Percentiles rank a stretch among this genome's conserved stretches.
phyloP scores from a whole-genome alignment of 192 early-diverging fungal genomes.

The Coemansia sp. region DNA sequence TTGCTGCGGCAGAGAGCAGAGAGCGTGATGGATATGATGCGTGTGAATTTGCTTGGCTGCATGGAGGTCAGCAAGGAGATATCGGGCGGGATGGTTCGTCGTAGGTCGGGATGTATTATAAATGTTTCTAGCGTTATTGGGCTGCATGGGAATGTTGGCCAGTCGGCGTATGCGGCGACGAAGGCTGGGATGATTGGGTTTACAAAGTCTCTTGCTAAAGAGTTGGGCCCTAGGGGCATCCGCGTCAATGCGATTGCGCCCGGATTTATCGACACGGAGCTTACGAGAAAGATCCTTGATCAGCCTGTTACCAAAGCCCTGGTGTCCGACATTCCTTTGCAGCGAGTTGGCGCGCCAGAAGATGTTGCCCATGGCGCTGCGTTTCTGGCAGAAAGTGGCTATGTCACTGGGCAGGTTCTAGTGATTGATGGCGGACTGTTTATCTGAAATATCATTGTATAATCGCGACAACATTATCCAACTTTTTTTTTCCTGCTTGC shows the following conservation, averaged over 20 bases:
- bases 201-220: constrained; percentile 78
- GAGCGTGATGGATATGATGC: constrained; percentile 58
- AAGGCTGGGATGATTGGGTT: constrained; percentile 86
- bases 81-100: constrained; percentile 9
- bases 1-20: constrained; percentile 44
- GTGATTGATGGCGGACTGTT: constrained; percentile 47
- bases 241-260: constrained; percentile 83
- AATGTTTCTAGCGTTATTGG: constrained; percentile 85
- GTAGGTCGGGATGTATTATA: constrained; percentile 63
- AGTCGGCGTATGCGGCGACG: constrained; percentile 73
- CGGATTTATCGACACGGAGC: constrained; percentile 76
- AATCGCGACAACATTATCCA: too few relatives aligned
- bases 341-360: constrained; percentile 13
- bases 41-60: constrained; percentile 68
- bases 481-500: too few relatives aligned
- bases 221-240: constrained; percentile 67
- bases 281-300: constrained; percentile 15
- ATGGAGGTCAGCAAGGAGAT: constrained; percentile 59
- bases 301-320: constrained; percentile 17
- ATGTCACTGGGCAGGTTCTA: constrained; percentile 46
- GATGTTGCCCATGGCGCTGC: constrained; percentile 42
- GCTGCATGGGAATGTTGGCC: constrained; percentile 35
- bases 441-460: too few relatives aligned
- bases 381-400: constrained; percentile 33
- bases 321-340: constrained; percentile 26